phyloP scores from a whole-genome alignment of 2,329 filamentous ascomycete genomes.

The Fusarium aywerte region DNA sequence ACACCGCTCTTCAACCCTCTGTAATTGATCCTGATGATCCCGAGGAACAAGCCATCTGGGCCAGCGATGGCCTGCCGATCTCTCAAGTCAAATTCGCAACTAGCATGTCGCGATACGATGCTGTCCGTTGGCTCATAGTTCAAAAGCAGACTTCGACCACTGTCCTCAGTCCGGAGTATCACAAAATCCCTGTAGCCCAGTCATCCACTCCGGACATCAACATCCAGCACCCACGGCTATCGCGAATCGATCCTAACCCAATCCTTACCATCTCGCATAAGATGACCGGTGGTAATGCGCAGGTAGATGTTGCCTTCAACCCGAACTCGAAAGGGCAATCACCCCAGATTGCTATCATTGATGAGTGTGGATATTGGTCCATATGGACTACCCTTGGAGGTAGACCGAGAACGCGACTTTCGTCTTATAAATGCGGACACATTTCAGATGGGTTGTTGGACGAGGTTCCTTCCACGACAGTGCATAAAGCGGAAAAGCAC shows the following conservation, averaged over 20 bases:
- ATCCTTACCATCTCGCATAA: constrained; percentile 63
- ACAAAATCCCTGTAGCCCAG: constrained; percentile 50
- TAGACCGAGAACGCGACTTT: constrained; percentile 51
- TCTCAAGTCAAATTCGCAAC: constrained; percentile 62
- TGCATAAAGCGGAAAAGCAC: constrained; percentile 52
- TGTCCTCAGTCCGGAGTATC: constrained; percentile 63
- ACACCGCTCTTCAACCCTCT: constrained; percentile 60
- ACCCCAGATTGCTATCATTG: constrained; percentile 73
- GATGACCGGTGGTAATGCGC: constrained; percentile 64
- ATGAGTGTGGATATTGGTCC: constrained; percentile 73
- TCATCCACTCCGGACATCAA: constrained; percentile 14
- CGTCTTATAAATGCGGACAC: constrained; percentile 56
- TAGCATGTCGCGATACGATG: constrained; percentile 51
- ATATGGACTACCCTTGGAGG: constrained; percentile 69
- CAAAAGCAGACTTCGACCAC: constrained; percentile 64
- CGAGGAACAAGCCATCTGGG: constrained; percentile 65
- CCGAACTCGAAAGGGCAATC: constrained; percentile 58
- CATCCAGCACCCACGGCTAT: constrained; percentile 51
- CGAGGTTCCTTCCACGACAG: constrained; percentile 48
- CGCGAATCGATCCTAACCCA: constrained; percentile 66
- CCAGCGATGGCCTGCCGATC: constrained; percentile 62
- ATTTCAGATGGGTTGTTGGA: constrained; percentile 54
- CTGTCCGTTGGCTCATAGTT: constrained; percentile 63
- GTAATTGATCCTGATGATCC: constrained; percentile 55
- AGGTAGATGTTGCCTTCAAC: constrained; percentile 74